Evolutionary conservation across 331 rosid species (phyloP).

Genomic region (Quercus lobata): DNA sequence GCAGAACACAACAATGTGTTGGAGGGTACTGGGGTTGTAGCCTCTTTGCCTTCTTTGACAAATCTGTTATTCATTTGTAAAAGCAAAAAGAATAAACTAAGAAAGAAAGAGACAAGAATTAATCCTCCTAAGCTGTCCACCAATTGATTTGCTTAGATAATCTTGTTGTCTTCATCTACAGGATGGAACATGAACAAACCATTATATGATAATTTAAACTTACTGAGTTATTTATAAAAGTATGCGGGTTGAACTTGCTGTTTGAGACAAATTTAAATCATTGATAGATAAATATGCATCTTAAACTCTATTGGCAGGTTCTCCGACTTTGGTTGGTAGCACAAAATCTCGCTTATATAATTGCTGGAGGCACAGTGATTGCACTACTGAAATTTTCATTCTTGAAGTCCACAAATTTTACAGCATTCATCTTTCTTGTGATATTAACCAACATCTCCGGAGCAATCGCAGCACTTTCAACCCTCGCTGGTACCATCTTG

Average conservation of each 20-base stretch:
- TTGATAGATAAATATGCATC: not conserved
- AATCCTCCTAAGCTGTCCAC: not conserved
- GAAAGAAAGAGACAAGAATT: not conserved
- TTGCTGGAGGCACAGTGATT: conserved; percentile 70
- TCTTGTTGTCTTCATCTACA: not conserved
- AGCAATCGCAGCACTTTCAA: conserved; percentile 74
- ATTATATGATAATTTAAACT: not conserved
- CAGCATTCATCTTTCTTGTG: conserved; percentile 46
- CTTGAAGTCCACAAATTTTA: conserved; percentile 52
- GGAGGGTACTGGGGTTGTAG: not conserved
- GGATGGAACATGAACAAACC: not conserved
- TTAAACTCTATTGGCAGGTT: conserved; percentile 53
- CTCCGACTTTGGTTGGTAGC: conserved; percentile 74
- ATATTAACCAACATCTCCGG: conserved; percentile 65
- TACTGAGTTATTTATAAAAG: not conserved
- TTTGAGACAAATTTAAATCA: not conserved
- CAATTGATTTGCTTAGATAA: not conserved
- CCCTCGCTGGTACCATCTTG: conserved; percentile 85
- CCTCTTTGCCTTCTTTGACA: not conserved
- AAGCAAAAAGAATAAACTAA: not conserved
- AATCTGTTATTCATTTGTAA: not conserved
- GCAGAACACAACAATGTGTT: not conserved
- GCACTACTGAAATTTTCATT: conserved; percentile 44
- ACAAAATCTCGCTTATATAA: conserved; percentile 60
- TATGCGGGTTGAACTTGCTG: not conserved